Evolutionary conservation across 306 rosid species (phyloP).

Genomic region (Glycine latifolia): DNA sequence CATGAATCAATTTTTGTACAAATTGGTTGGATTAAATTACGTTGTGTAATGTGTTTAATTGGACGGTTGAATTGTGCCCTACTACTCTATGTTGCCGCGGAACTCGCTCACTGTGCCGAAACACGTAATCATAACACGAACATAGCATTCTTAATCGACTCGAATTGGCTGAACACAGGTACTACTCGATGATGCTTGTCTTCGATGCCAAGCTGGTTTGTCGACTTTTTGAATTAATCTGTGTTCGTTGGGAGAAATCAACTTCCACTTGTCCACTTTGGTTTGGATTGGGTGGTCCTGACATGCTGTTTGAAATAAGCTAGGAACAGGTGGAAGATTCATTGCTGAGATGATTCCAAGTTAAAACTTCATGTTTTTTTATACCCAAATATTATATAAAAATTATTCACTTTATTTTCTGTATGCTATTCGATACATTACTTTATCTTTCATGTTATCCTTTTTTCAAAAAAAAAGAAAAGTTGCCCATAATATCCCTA

Average conservation of each 20-base stretch:
- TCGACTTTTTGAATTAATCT: conserved; percentile 3
- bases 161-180: neutral
- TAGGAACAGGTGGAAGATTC: neutral
- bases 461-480: no score
- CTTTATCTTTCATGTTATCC: no score
- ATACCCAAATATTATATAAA: no score
- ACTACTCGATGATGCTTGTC: conserved; percentile 20
- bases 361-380: no score
- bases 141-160: conserved; percentile 2
- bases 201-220: conserved; percentile 27
- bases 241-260: conserved; percentile 14
- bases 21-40: conserved; percentile 1
- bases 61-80: neutral
- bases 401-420: no score
- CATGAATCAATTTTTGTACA: conserved; percentile 25
- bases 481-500: no score
- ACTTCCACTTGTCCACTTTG: neutral
- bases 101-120: neutral
- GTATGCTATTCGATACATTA: no score
- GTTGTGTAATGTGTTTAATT: neutral
- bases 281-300: conserved; percentile 6
- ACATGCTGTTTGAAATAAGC: neutral
- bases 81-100: neutral
- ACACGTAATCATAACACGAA: neutral
- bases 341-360: neutral